Base-by-base conservation (phyloP, 2,329 filamentous ascomycete species). In the Dactylellina drechsleri region DNA sequence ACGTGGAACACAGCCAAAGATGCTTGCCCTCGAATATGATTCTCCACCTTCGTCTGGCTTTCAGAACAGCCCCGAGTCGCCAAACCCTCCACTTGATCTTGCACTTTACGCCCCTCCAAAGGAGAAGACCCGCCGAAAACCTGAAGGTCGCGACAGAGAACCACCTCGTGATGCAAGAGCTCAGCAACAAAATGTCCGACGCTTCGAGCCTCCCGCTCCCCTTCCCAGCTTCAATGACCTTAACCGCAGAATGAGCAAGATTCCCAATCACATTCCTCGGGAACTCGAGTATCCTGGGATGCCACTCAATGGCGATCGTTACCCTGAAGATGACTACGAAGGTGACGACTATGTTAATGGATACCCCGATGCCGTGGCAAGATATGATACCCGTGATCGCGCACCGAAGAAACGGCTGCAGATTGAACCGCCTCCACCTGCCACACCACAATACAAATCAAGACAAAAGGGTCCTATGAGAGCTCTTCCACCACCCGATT, bases 401-500 rank as follows among this genome's bases (percentile, higher is more conserved):
- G 53, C 49, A 18, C 58, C 64, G 8, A 75, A 68, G 58, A 75
- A 75, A 45, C 58, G 64, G 36, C 40, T 75, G 50, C 71, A 75
- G 28, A 75, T 75, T 31, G 71, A 75, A 20, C 61, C 71, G 7
- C 58, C 71, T 4, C 58, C 71, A 7, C 58, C 53, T 12, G 16
- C 53, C 15, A 65, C 58, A 50, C 60, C 62, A 45, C 62, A 68
- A 23, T 68, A 75, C 28, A 52, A 70, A 31, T 56, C 64, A 8
- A 58, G 71, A 18, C 64, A 68, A 43, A 75, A 75, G 36, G 47
- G 56, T 10, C 71, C 71, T 49, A 58, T 65, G 15, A 68, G 71
- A 68, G 71, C 71, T 59, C 71, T 75, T 36, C 71, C 71, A 53
- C 71, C 71, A 56, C 58, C 71, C 20, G 71, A 75, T 41, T 75